Percentiles rank a stretch among this genome's conserved stretches.
Conservation (phyloP, 2,329 filamentous ascomycete species). For the Aspergillus intermedius region DNA sequence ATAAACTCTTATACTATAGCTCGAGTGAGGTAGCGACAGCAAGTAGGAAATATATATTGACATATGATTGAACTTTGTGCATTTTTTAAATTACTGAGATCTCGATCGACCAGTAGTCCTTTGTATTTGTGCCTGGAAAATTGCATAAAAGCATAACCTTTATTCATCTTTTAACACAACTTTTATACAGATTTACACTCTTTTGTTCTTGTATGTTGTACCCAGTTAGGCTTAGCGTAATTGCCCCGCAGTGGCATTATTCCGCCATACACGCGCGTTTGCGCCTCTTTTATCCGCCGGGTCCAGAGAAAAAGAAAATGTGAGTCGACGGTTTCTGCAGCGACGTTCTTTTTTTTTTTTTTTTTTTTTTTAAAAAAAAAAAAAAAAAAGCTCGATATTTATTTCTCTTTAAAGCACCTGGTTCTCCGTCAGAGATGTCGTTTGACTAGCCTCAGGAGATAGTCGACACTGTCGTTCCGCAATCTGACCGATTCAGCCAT, state of each 20-base stretch:
- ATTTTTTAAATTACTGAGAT: not conserved
- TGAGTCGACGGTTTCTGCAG: not conserved
- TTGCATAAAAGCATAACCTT: too few relatives aligned
- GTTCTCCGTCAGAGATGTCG: too few relatives aligned
- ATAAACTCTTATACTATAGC: not conserved
- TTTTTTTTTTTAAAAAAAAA: too few relatives aligned
- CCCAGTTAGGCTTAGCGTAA: not conserved
- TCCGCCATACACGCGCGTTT: conserved; percentile 10
- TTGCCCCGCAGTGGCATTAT: not conserved
- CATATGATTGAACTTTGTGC: not conserved
- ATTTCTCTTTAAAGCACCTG: too few relatives aligned
- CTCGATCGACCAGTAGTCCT: too few relatives aligned
- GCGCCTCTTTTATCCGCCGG: conserved; percentile 9
- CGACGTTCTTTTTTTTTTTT: not conserved
- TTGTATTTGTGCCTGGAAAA: too few relatives aligned
- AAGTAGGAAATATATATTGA: conserved; percentile 16
- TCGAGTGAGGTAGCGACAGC: conserved; percentile 6
- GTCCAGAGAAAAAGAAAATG: conserved; percentile 6
- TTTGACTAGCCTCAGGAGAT: too few relatives aligned
- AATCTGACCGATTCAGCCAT: too few relatives aligned
- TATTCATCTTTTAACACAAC: not conserved
- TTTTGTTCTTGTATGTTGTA: not conserved
- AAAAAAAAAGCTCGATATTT: too few relatives aligned
- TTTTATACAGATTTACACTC: not conserved
- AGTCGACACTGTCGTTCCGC: too few relatives aligned